Evolutionary conservation across 306 rosid genomes (phyloP), one percentile per base, ranked within the genome.

Genomic region (Fragaria iinumae): DNA sequence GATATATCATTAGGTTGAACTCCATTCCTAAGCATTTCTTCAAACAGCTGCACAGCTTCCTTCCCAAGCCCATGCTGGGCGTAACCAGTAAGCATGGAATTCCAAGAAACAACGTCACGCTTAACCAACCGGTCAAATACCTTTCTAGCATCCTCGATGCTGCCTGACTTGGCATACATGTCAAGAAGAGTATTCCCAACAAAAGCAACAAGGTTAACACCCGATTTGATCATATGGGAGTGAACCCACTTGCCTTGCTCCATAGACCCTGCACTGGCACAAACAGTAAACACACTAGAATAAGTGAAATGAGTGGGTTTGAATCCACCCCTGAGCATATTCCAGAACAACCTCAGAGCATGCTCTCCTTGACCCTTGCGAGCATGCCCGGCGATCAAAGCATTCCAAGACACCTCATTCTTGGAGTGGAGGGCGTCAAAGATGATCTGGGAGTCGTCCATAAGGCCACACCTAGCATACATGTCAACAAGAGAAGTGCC

Each of bases 201-300:
- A 64, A 79, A 79, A 71, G 75, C 80, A 48, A 70, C 77, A 39
- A 74, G 80, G 48, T 55, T 34, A 45, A 62, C 77, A 64, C 66
- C 78, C 11, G 80, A 83, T 62, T 83, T 83, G 6, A 76, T 79
- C 77, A 79, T 50, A 48, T 79, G 86, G 52, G 83, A 82, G 77
- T 83, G 86, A 56, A 79, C 80, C 86, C 86, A 83, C 77, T 83
- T 79, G 36, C 83, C 86, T 76, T 79, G 80, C 77, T 83, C 80
- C 45, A 74, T 20, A 75, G 80, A 83, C 21, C 83, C 86, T 48
- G 71, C 77, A 68, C 74, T 34, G 47, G 86, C 83, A 71, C 80
- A 79, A 34, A 76, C 83, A 43, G 71, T 64, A 47, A 79, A 75
- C 41, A 83, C 25, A 23, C 80, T 83, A 6, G 83, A 79, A 79